phyloP scores from a whole-genome alignment of 176 grass and related monocot species.

The Raddia distichophylla region DNA sequence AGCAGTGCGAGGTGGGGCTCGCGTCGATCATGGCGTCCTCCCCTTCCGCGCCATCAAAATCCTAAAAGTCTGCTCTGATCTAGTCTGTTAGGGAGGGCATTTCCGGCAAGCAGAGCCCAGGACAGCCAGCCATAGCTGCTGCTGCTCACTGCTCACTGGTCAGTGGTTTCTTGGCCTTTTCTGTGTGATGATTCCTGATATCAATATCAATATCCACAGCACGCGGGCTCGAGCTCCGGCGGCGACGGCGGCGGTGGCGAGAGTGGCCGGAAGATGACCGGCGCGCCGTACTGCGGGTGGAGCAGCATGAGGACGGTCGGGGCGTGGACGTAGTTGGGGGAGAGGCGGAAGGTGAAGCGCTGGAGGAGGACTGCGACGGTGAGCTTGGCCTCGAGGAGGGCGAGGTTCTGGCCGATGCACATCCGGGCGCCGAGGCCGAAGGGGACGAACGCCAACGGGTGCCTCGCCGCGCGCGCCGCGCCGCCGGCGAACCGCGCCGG shows the following conservation, averaged over 20 bases:
- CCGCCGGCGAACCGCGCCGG: conserved; percentile 58
- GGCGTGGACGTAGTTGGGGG: conserved; percentile 77
- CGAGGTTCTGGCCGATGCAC: conserved; percentile 89
- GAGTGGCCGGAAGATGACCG: conserved; percentile 65
- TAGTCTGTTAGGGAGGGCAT: conserved; percentile 48
- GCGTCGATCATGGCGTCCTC: background rate
- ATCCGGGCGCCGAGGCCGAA: conserved; percentile 72
- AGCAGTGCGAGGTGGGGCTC: conserved; percentile 5
- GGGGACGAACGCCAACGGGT: conserved; percentile 69
- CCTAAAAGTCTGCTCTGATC: conserved; percentile 42
- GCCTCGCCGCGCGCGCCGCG: conserved; percentile 44
- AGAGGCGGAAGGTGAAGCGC: conserved; percentile 53
- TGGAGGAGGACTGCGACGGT: conserved; percentile 66
- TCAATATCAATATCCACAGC: background rate
- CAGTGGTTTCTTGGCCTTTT: conserved; percentile 27
- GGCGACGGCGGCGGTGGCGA: background rate
- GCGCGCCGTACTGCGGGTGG: conserved; percentile 83
- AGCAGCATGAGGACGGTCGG: conserved; percentile 90
- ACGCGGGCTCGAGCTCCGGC: background rate
- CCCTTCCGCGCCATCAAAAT: conserved; percentile 34
- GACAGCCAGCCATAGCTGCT: background rate
- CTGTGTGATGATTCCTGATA: background rate
- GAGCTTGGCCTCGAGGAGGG: conserved; percentile 77
- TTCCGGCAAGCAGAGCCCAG: conserved; percentile 35
- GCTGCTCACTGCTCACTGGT: background rate